These are phyloP conservation scores for Solioccasus polychromus DNA, from an alignment of 768 basidiomycete genomes.

Conservation along the genomic window DNA sequence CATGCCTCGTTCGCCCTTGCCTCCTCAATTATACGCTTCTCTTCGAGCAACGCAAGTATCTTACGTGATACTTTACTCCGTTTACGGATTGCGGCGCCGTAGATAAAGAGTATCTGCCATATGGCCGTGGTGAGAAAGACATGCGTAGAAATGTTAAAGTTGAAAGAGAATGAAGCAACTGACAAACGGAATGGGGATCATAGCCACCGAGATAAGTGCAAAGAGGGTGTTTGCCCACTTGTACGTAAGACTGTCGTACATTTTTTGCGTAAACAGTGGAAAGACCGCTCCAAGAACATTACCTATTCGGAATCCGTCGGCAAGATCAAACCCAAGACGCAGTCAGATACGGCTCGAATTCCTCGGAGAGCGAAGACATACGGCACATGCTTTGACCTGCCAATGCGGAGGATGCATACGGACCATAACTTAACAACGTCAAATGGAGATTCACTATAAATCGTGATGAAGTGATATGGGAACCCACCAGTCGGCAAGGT, in stretches of 20 bases:
- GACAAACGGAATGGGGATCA: constrained; percentile 64
- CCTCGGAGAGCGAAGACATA: constrained; percentile 25
- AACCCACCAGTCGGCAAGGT: constrained; percentile 61
- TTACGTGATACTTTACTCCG: constrained; percentile 27
- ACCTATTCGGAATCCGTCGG: constrained; percentile 29
- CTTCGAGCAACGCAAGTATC: constrained; percentile 17
- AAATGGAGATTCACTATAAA: background rate
- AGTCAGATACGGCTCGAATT: constrained; percentile 4
- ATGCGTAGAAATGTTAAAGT: no score
- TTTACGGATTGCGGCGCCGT: constrained; percentile 31
- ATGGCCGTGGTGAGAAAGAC: background rate
- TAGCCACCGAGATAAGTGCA: constrained; percentile 46
- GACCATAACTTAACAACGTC: constrained; percentile 40
- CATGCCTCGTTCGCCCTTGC: constrained; percentile 4
- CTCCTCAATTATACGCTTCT: background rate
- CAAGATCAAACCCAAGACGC: constrained; percentile 12
- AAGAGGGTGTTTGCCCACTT: constrained; percentile 62
- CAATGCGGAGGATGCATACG: constrained; percentile 65
- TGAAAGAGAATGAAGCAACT: constrained; percentile 18
- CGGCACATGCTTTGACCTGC: constrained; percentile 65
- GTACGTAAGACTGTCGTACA: constrained; percentile 55
- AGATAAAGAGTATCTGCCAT: constrained; percentile 29
- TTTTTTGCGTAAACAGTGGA: constrained; percentile 59
- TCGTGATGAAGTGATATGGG: background rate
- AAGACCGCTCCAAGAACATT: constrained; percentile 52